Percentiles rank a stretch among this genome's conserved stretches.
These are phyloP conservation scores for Glebionis coronaria DNA, from an alignment of 129 eudicot species.

Conservation along the genomic window DNA sequence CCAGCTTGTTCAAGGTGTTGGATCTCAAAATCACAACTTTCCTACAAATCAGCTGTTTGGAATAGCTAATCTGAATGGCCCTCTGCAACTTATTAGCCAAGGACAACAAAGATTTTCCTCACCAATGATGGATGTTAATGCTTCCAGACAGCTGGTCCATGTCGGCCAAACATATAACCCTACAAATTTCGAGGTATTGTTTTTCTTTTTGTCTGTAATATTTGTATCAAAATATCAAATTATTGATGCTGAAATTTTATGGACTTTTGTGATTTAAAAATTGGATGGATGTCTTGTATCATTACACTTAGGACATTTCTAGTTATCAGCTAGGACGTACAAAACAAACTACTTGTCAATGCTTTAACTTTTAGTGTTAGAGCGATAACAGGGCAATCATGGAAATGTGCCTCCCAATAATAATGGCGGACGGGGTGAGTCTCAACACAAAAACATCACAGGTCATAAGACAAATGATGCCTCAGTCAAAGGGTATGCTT, in stretches of 20 bases:
- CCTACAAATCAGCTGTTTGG: slow-evolving; percentile 38
- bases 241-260: neutral
- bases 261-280: slow-evolving; percentile 1
- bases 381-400: slow-evolving; percentile 44
- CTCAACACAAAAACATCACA: slow-evolving; percentile 47
- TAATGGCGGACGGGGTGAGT: slow-evolving; percentile 25
- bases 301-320: neutral
- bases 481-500: slow-evolving; percentile 50
- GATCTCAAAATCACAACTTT: slow-evolving; percentile 41
- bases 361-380: slow-evolving; percentile 11
- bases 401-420: slow-evolving; percentile 33
- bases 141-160: slow-evolving; percentile 24
- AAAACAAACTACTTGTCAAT: neutral
- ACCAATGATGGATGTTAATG: slow-evolving; percentile 26
- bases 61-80: slow-evolving; percentile 25
- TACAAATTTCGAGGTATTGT: slow-evolving; percentile 35
- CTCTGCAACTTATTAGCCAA: slow-evolving; percentile 33
- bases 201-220: neutral
- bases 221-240: neutral
- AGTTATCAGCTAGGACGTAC: neutral
- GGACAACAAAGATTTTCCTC: slow-evolving; percentile 31
- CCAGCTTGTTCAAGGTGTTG: slow-evolving; percentile 43
- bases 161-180: slow-evolving; percentile 31
- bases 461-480: slow-evolving; percentile 40
- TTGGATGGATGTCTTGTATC: slow-evolving; percentile 5